Base-by-base conservation (phyloP, 2,329 filamentous ascomycete genomes). In the Ophiostoma piceae region DNA sequence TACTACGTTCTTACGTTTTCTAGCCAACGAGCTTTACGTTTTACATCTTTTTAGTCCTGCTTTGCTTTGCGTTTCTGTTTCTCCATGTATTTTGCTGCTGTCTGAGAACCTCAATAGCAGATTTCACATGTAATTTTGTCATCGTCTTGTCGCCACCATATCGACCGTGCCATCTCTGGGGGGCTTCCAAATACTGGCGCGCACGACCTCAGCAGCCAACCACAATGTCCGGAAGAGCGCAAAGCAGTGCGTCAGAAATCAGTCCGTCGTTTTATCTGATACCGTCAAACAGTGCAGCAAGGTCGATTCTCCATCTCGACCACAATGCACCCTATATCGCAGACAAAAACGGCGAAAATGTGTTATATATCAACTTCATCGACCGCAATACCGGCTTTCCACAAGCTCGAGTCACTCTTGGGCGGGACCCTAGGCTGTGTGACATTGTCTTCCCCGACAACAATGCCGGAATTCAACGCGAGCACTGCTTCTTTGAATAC, bases 401-500 rank as follows among this genome's bases (percentile, higher is more conserved):
- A 12, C n/a, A 57, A 26, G 11, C 22, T 14, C 51, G 12, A 57
- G 11, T 57, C 26, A 57, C 9, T 11, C 51, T 57, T 9, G 51
- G 51, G 9, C 51, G 51, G 51, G 51, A 57, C 11, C n/a, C n/a
- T 8, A 57, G 22, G n/a, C 11, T 6, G 11, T 57, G 51, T 7
- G 51, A 57, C 8, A 26, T 57, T 57, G 51, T 57, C n/a, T 26
- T 57, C 51, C 51, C 51, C 9, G 51, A 57, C n/a, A 57, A 8
- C 51, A 57, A 22, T 14, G 51, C 12, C 22, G 51, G 51, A 26
- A 57, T 57, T 9, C 51, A 57, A 22, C 51, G 51, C n/a, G 14
- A 57, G 9, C 51, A 57, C 51, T 57, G 51, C 22, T 26, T 9
- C 51, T 76, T 77, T 26, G n/a, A 71, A 9, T 70, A 74, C 16